phyloP scores from a whole-genome alignment of 352 stramenopile species.

The Poterioochromonas sp. region DNA sequence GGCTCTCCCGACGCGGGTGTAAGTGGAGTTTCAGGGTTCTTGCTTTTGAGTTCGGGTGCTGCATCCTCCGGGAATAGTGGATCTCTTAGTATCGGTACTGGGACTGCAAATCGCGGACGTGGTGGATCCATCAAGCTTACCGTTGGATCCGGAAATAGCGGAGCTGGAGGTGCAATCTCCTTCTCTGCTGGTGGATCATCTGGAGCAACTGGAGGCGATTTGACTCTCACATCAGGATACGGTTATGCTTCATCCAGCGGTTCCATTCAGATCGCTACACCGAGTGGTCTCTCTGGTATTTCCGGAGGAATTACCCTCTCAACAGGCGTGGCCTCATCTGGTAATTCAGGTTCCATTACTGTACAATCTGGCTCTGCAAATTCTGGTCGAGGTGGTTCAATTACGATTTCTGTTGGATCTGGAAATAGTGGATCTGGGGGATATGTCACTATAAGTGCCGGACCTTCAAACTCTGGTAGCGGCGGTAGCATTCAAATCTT shows the following conservation, averaged over 20 bases:
- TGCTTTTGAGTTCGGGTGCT: slow-evolving; percentile 26
- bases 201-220: slow-evolving; percentile 20
- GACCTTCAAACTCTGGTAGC: slow-evolving; percentile 60
- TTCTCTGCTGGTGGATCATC: slow-evolving; percentile 26
- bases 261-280: slow-evolving; percentile 37
- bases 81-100: slow-evolving; percentile 24
- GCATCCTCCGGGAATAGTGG: slow-evolving; percentile 32
- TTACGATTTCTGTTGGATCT: slow-evolving; percentile 49
- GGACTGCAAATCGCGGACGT: slow-evolving; percentile 34
- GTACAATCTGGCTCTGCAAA: slow-evolving; percentile 46
- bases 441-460: slow-evolving; percentile 59
- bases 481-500: slow-evolving; percentile 67
- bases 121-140: slow-evolving; percentile 52
- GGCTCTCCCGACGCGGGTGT: slow-evolving; percentile 31
- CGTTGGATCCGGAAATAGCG: slow-evolving; percentile 46
- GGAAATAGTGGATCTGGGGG: slow-evolving; percentile 70
- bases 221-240: slow-evolving; percentile 6
- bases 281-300: slow-evolving; percentile 37
- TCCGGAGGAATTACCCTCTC: slow-evolving; percentile 41
- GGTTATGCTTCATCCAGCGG: not conserved
- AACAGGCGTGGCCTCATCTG: slow-evolving; percentile 38
- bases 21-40: slow-evolving; percentile 28
- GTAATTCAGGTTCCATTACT: slow-evolving; percentile 43
- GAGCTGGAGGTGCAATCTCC: slow-evolving; percentile 29
- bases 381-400: slow-evolving; percentile 45